Evolutionary conservation across 192 early-diverging fungal species (phyloP).

Genomic region (Entophlyctis luteolus): DNA sequence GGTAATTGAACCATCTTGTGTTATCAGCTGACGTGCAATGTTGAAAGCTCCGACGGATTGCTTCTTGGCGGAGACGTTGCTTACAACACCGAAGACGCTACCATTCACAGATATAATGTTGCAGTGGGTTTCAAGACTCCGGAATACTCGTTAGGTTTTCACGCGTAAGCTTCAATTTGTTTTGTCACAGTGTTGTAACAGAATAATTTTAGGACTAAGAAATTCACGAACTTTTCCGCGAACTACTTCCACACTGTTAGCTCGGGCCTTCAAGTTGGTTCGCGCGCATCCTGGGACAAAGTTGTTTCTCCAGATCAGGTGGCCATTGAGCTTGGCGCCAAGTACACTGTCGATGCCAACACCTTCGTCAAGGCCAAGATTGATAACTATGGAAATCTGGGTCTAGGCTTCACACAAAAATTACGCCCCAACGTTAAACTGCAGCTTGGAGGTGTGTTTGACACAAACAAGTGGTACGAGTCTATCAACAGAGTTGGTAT

Average conservation of each 20-base stretch:
- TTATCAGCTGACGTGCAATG: not conserved
- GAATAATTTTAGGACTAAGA: slow-evolving; percentile 62
- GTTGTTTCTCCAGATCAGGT: slow-evolving; percentile 60
- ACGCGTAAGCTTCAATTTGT: slow-evolving; percentile 56
- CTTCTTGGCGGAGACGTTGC: slow-evolving; percentile 87
- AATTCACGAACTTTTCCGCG: slow-evolving; percentile 81
- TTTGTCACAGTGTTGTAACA: not conserved
- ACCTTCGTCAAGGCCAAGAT: slow-evolving; percentile 65
- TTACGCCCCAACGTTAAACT: slow-evolving; percentile 92
- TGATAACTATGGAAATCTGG: slow-evolving; percentile 73
- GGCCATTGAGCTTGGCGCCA: slow-evolving; percentile 88
- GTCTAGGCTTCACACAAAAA: slow-evolving; percentile 88
- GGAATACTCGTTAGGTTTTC: slow-evolving; percentile 85
- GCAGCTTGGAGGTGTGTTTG: slow-evolving; percentile 84
- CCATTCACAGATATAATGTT: slow-evolving; percentile 83
- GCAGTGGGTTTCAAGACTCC: slow-evolving; percentile 81
- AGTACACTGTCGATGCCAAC: slow-evolving; percentile 81
- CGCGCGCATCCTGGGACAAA: slow-evolving; percentile 85
- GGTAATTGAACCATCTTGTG: slow-evolving; percentile 22
- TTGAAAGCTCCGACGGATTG: slow-evolving; percentile 68
- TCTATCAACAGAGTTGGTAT: slow-evolving; percentile 77
- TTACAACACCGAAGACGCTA: slow-evolving; percentile 87
- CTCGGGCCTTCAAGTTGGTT: slow-evolving; percentile 87
- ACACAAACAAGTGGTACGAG: slow-evolving; percentile 84
- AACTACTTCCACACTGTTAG: slow-evolving; percentile 97